A percentile compares a stretch with the other conserved stretches of the same genome.
Evolutionary conservation across 768 basidiomycete genomes (phyloP).

Genomic region (Boletus edulis): DNA sequence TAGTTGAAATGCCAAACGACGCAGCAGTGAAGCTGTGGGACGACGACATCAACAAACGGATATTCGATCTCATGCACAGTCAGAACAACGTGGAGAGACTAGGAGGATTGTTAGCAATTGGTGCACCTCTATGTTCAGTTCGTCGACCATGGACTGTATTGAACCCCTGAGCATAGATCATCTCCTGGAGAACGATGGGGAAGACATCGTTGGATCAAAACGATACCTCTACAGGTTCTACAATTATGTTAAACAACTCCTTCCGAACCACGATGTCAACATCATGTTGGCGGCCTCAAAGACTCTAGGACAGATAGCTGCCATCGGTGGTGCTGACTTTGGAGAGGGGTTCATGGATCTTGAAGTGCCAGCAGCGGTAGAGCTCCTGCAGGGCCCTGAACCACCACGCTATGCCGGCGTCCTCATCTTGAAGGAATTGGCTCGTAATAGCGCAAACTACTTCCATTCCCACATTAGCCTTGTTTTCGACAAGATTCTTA

Average conservation of each 20-base stretch:
- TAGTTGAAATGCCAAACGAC: slow-evolving; percentile 81
- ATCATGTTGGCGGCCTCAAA: slow-evolving; percentile 96
- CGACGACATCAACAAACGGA: slow-evolving; percentile 71
- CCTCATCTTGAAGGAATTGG: slow-evolving; percentile 90
- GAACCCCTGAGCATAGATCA: slow-evolving; percentile 45
- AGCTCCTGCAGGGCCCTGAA: slow-evolving; percentile 73
- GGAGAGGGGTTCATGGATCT: slow-evolving; percentile 89
- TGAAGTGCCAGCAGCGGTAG: slow-evolving; percentile 83
- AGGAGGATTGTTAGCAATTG: slow-evolving; percentile 86
- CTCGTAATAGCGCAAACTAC: slow-evolving; percentile 80
- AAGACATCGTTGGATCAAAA: slow-evolving; percentile 80
- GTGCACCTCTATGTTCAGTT: slow-evolving; percentile 38
- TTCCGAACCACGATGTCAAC: slow-evolving; percentile 87
- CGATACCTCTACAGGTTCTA: slow-evolving; percentile 82
- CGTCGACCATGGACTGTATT: slow-evolving; percentile 5
- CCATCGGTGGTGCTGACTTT: slow-evolving; percentile 78
- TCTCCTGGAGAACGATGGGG: slow-evolving; percentile 71
- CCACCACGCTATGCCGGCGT: slow-evolving; percentile 90
- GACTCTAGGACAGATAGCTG: slow-evolving; percentile 83
- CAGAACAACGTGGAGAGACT: slow-evolving; percentile 76
- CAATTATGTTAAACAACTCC: slow-evolving; percentile 90
- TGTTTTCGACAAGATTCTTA: slow-evolving; percentile 91
- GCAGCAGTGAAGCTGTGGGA: slow-evolving; percentile 83
- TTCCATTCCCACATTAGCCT: slow-evolving; percentile 86
- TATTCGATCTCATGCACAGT: slow-evolving; percentile 84